Evolutionary conservation across 2,329 filamentous ascomycete species (phyloP), one percentile per base, ranked within the genome.

Genomic region (Lojkania enalia): DNA sequence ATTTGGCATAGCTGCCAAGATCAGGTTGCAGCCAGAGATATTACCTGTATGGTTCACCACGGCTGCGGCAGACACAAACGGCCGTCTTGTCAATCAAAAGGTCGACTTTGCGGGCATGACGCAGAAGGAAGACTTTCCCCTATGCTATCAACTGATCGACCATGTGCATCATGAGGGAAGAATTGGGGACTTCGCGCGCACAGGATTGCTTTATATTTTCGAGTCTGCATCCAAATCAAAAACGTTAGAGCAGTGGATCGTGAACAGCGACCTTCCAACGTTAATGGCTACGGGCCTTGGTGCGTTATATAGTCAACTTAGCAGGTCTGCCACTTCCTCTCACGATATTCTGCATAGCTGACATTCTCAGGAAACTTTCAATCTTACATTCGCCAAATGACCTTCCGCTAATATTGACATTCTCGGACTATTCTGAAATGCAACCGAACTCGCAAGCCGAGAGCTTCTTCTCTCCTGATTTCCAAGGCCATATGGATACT

Each of bases 1-100:
- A 33, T 99, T 99, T 73, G 95, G 92, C 51, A 91, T 99, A 55
- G 90, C 94, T 15, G 95, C 94, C 55, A 97, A 97, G 77, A 96
- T 99, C 57, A 81, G 94, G 35, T 76, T 96, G 49, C 87, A 95
- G 57, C 91, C 94, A 3, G 81, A 85, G 46, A 92, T 97, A 42
- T 74, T 99, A 35, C 82, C 88, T 1, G 87, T 90, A 13, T 99
- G 94, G 94, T 99, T 99, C 73, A 87, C 86, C 53, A 82, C 71
- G 2, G 63, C 64, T 2, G 61, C 60, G 16, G 66, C 71, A 57
- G 66, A 69, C 30, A 61, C 69, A 32, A 69, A 71, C 15, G 69
- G 72, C 27, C 63, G 65, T 36, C 42, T 71, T 48, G 48, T 74
- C 68, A 57, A 77, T 70, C 76, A 78, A 42, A 78, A 81, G 49